Evolutionary conservation across 352 stramenopile genomes (phyloP).

Genomic region (Pythium guiyangense): DNA sequence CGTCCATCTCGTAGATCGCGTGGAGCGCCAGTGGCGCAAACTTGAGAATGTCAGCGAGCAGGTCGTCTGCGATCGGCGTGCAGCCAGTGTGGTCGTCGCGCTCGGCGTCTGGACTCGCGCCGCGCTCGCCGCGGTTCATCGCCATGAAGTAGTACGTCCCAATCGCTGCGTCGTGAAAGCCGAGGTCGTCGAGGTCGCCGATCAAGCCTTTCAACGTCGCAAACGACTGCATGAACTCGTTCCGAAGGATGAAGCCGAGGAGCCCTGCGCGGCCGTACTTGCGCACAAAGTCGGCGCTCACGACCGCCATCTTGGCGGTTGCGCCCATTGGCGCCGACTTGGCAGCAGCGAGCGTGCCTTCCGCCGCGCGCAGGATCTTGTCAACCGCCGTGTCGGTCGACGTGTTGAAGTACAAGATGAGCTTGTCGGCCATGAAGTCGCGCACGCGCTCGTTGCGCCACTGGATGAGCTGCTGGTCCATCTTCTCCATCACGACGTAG

Average conservation of each 20-base stretch:
- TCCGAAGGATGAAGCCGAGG: conserved; percentile 79
- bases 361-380: conserved; percentile 79
- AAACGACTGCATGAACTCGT: conserved; percentile 89
- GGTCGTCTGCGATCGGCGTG: conserved; percentile 53
- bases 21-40: conserved; percentile 77
- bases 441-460: conserved; percentile 79
- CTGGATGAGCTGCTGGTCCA: conserved; percentile 71
- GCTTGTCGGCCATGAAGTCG: conserved; percentile 63
- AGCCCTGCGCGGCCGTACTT: conserved; percentile 80
- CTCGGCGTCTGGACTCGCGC: conserved; percentile 59
- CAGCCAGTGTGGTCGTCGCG: conserved; percentile 53
- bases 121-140: conserved; percentile 79
- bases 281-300: conserved; percentile 80
- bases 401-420: conserved; percentile 77
- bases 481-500: conserved; percentile 67
- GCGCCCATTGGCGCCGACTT: conserved; percentile 78
- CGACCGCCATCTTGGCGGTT: conserved; percentile 79
- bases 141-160: conserved; percentile 89
- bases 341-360: conserved; percentile 71
- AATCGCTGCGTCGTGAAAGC: conserved; percentile 82
- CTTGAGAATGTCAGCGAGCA: conserved; percentile 67
- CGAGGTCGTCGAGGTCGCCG: conserved; percentile 72
- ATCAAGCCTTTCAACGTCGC: conserved; percentile 78
- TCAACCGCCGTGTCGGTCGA: conserved; percentile 74
- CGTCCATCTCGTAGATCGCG: conserved; percentile 80